Conservation (phyloP, 2,329 filamentous ascomycete species). For the Penicillium aurantiogriseum region DNA sequence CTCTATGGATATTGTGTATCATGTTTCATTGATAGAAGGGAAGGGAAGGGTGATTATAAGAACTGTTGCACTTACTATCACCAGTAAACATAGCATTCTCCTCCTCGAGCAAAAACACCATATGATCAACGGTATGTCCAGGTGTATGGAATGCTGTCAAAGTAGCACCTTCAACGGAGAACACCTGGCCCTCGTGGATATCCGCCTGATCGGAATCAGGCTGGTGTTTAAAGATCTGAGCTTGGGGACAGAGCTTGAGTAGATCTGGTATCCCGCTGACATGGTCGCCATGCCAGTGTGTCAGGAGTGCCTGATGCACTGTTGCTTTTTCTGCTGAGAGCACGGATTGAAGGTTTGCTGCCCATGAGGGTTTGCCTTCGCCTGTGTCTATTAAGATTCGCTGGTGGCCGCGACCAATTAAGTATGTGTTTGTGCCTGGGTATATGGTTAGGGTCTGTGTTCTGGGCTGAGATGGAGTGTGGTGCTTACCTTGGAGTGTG, state of each 20-base stretch:
- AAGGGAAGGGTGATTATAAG: neutral
- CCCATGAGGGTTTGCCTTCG: conserved; percentile 75
- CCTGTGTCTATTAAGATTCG: conserved; percentile 89
- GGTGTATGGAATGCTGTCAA: conserved; percentile 66
- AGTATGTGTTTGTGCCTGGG: conserved; percentile 85
- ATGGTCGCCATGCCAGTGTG: conserved; percentile 93
- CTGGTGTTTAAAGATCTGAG: conserved; percentile 65
- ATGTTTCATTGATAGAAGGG: neutral
- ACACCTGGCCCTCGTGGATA: conserved; percentile 57
- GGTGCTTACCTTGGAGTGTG: conserved; percentile 55
- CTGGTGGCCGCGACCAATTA: conserved; percentile 70
- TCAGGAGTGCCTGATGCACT: conserved; percentile 70
- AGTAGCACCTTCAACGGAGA: conserved; percentile 55
- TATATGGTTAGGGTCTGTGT: neutral
- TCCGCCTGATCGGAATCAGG: conserved; percentile 52
- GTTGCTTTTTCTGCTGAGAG: conserved; percentile 67
- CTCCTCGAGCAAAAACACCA: conserved; percentile 72
- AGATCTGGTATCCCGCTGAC: conserved; percentile 72
- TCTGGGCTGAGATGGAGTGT: neutral
- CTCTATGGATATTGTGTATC: neutral
- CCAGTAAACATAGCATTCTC: conserved; percentile 83
- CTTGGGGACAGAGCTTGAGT: conserved; percentile 60
- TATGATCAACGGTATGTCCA: conserved; percentile 80
- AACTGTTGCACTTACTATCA: conserved; percentile 55
- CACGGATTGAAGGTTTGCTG: conserved; percentile 60